Conservation (phyloP, 169 alveolate species). For the Plasmodium cynomolgi region DNA sequence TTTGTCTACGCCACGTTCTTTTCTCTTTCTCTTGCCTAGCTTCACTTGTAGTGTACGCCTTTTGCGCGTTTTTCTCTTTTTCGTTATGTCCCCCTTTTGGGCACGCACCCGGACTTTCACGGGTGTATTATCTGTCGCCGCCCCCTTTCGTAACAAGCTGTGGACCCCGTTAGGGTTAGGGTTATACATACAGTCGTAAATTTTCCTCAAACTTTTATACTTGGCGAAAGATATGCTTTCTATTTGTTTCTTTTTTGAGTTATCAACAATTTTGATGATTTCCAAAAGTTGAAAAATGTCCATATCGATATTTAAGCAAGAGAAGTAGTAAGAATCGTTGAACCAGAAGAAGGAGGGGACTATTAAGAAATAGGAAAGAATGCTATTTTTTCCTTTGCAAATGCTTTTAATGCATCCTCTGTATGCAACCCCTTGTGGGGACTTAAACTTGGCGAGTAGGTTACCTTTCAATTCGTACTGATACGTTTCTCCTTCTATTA, state of each 20-base stretch:
- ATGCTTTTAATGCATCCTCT: slow-evolving; percentile 29
- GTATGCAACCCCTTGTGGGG: slow-evolving; percentile 20
- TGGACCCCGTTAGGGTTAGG: not conserved
- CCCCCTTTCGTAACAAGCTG: not conserved
- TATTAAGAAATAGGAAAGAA: slow-evolving; percentile 28
- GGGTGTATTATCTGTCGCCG: not conserved
- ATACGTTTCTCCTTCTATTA: slow-evolving; percentile 22
- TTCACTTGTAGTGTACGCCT: not conserved
- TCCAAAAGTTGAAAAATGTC: slow-evolving; percentile 37
- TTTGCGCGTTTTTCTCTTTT: not conserved
- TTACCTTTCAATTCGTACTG: slow-evolving; percentile 35
- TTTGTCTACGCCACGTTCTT: not conserved
- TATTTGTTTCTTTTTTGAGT: slow-evolving; percentile 25
- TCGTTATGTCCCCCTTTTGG: not conserved
- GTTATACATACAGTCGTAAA: not conserved
- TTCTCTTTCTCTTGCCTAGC: not conserved
- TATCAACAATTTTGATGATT: slow-evolving; percentile 32
- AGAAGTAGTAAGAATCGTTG: slow-evolving; percentile 49
- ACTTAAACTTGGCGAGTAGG: slow-evolving; percentile 30
- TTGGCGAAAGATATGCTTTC: slow-evolving; percentile 9
- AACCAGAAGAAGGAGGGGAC: slow-evolving; percentile 33
- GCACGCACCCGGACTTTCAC: not conserved
- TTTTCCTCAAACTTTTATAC: slow-evolving; percentile 1
- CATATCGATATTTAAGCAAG: slow-evolving; percentile 47
- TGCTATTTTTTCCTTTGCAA: slow-evolving; percentile 23